Percentiles rank a stretch among this genome's conserved stretches.
These are phyloP conservation scores for Penicillium janthinellum DNA, from an alignment of 2,329 filamentous ascomycete genomes.

Conservation along the genomic window DNA sequence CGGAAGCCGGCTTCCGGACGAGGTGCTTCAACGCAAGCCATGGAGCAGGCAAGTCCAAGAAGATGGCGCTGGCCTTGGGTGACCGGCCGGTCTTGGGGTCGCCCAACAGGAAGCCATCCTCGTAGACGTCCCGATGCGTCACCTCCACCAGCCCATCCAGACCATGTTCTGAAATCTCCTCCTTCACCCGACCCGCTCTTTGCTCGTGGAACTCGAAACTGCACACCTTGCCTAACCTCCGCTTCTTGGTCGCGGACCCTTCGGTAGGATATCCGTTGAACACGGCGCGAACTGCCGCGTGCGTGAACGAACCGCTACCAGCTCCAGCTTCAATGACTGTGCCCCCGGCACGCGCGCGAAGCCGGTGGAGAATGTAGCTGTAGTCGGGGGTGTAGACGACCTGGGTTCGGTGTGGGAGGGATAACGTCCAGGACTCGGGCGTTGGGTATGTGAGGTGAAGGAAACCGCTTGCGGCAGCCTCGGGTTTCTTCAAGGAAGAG, in stretches of 20 bases:
- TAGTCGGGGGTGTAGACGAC: conserved; percentile 58
- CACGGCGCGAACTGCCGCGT: conserved; percentile 52
- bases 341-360: conserved; percentile 50
- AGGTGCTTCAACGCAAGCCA: conserved; percentile 54
- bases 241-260: conserved; percentile 29
- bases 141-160: conserved; percentile 48
- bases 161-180: conserved; percentile 49
- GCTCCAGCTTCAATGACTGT: conserved; percentile 55
- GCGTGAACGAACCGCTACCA: conserved; percentile 55
- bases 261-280: conserved; percentile 48
- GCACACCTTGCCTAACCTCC: conserved; percentile 48
- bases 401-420: conserved; percentile 55
- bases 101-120: conserved; percentile 49
- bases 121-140: conserved; percentile 53
- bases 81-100: conserved; percentile 38
- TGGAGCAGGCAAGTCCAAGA: conserved; percentile 54
- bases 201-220: conserved; percentile 55
- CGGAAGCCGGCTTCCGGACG: conserved; percentile 39
- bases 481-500: conserved; percentile 32
- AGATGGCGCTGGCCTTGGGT: conserved; percentile 50
- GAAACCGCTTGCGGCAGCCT: conserved; percentile 50
- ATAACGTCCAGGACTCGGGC: conserved; percentile 54
- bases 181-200: conserved; percentile 43
- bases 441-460: conserved; percentile 53
- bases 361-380: conserved; percentile 54